A percentile compares a stretch with the other conserved stretches of the same genome.
Evolutionary conservation across 306 rosid species (phyloP).

Genomic region (Dicorynia guianensis): DNA sequence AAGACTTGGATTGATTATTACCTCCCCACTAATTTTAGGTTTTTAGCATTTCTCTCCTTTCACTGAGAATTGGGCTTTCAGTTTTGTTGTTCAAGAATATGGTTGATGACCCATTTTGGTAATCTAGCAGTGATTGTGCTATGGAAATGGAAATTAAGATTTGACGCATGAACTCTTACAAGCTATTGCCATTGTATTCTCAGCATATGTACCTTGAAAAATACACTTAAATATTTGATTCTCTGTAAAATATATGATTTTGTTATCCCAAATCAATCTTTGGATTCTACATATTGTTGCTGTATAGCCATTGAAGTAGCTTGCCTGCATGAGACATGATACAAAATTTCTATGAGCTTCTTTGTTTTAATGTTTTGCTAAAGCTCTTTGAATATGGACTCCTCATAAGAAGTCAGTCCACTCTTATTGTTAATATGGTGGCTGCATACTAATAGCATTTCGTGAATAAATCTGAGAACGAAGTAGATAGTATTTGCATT

Average conservation of each 20-base stretch:
- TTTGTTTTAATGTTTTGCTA: no score
- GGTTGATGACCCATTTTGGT: neutral
- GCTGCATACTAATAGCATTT: neutral
- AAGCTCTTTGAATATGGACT: neutral
- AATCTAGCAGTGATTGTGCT: neutral
- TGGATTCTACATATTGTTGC: no score
- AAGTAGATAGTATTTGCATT: no score
- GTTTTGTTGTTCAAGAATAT: neutral
- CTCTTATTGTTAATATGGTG: neutral
- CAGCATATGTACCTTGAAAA: neutral
- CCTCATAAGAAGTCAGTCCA: neutral
- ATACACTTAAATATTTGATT: neutral
- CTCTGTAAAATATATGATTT: neutral
- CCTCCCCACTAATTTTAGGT: slow-evolving; percentile 7
- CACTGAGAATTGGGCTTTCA: neutral
- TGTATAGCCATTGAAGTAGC: neutral
- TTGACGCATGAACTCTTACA: neutral
- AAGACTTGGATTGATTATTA: slow-evolving; percentile 69
- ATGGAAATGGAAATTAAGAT: neutral
- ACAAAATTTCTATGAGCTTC: no score
- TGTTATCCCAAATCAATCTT: no score
- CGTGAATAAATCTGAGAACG: no score
- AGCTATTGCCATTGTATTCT: neutral
- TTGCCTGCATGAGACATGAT: no score
- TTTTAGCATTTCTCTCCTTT: neutral